Base-by-base conservation (phyloP, 202 grass and related monocot species). In the Zoysia matrella region DNA sequence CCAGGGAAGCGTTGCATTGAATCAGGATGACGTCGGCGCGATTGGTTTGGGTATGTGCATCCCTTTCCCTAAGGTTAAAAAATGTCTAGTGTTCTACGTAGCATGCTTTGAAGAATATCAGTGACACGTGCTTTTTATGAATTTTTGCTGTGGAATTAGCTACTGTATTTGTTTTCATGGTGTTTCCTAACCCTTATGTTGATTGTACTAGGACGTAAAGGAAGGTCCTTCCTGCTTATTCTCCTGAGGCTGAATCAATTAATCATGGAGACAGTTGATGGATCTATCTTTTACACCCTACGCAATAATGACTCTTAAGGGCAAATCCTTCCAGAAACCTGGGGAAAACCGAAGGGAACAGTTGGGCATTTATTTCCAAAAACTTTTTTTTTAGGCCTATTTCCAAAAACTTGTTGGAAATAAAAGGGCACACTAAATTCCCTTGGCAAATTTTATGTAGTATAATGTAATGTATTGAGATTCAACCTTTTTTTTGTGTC, bases 221-320 rank as follows among this genome's bases (percentile, higher is more conserved):
- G 92, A 84, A 88, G 90, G 82, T 89, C 92, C 6, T 98, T 81
- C 73, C 58, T 98, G 71, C 71, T 94, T 43, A 84, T 94, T 45
- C 86, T 98, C 43, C 66, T 98, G 18, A 82, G 90, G 49, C 71
- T 98, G 82, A 94, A 90, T 78, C 92, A 91, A 48, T 84, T 98
- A 54, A 67, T 70, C 60, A 90, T 94, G 90, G 90, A 91, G 82
- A 84, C 69, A 8, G 56, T 88, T 40, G 90, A 93, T 40, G 92
- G 90, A 22, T 91, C 88, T 2, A 86, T 90, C 56, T 86, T 72
- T 16, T 97, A 97, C 74, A 87, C 69, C 50, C 61, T 89, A n/a
- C 82, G 60, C 67, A 82, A 85, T 53, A 62, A 16, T 14, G 52
- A 79, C 49, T 62, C 65, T 12, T 90, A 83, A 85, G 46, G 5